A percentile compares a stretch with the other conserved stretches of the same genome.
These are phyloP conservation scores for Sungouiozyma ichnusensis DNA, from an alignment of 805 yeast species.

Conservation along the genomic window DNA sequence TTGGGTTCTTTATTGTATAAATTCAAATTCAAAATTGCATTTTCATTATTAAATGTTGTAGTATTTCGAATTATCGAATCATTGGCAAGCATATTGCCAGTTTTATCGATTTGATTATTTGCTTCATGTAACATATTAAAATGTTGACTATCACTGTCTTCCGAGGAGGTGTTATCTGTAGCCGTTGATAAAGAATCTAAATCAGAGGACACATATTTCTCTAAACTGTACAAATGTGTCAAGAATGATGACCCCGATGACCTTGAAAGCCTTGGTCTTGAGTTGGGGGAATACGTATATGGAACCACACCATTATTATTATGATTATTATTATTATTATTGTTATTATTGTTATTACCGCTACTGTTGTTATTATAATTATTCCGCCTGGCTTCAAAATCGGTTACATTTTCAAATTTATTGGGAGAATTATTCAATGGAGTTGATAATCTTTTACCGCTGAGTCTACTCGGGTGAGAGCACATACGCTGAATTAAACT, in stretches of 20 bases:
- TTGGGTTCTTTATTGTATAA: neutral
- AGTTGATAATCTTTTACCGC: neutral
- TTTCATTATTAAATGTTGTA: neutral
- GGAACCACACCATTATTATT: neutral
- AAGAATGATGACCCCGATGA: constrained; percentile 17
- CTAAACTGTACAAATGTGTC: constrained; percentile 22
- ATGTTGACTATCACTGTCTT: neutral
- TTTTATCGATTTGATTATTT: neutral
- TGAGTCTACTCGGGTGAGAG: neutral
- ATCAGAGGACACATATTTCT: constrained; percentile 21
- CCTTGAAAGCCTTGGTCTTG: constrained; percentile 5
- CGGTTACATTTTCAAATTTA: neutral
- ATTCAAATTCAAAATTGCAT: neutral
- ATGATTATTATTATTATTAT: neutral
- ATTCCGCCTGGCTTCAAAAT: neutral
- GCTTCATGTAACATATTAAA: neutral
- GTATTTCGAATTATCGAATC: neutral
- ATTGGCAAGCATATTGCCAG: neutral
- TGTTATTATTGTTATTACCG: neutral
- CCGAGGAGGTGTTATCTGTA: too few species aligned
- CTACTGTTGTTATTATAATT: neutral
- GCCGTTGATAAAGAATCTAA: constrained; percentile 16
- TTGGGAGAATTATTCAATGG: neutral
- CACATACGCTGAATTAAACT: neutral
- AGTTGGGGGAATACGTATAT: neutral